Conservation (phyloP, 2,329 filamentous ascomycete genomes). For the Escovopsis sp. region DNA sequence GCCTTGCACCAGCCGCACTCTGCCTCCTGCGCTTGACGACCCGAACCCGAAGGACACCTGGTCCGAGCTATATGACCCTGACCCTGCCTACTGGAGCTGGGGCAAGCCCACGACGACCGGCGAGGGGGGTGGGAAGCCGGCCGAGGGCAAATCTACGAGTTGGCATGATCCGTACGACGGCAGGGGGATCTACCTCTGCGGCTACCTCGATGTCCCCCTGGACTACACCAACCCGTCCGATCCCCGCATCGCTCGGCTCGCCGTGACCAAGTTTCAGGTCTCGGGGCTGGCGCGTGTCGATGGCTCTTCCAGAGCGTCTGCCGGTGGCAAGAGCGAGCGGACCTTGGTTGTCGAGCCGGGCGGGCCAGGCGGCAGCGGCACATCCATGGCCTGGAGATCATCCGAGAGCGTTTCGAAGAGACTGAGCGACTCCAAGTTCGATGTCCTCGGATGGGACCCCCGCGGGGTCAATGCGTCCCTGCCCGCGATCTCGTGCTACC, state of each 20-base stretch:
- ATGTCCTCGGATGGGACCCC: constrained; percentile 40
- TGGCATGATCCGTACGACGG: constrained; percentile 15
- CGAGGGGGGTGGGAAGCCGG: not conserved
- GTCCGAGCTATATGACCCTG: constrained; percentile 26
- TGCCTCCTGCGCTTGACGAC: constrained; percentile 28
- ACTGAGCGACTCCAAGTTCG: constrained; percentile 27
- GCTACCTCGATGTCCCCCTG: constrained; percentile 32
- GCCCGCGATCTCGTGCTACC: constrained; percentile 31
- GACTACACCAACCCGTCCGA: constrained; percentile 32
- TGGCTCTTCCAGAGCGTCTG: constrained; percentile 5
- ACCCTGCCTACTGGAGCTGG: constrained; percentile 33
- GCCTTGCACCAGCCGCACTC: constrained; percentile 28
- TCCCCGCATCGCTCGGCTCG: constrained; percentile 27
- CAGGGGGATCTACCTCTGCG: constrained; percentile 32
- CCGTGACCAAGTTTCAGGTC: constrained; percentile 35
- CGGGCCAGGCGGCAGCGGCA: constrained; percentile 35
- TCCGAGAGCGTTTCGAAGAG: constrained; percentile 24
- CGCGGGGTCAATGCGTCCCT: constrained; percentile 34
- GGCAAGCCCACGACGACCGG: constrained; percentile 12
- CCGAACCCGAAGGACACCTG: constrained; percentile 21
- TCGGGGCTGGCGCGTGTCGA: constrained; percentile 24
- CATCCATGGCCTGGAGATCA: constrained; percentile 23
- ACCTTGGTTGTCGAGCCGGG: constrained; percentile 37
- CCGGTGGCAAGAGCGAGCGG: constrained; percentile 26
- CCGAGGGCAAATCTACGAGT: too few species aligned